Evolutionary conservation across 2,329 filamentous ascomycete species (phyloP), one percentile per base, ranked within the genome.

Genomic region (Lasiodiplodia sp.): DNA sequence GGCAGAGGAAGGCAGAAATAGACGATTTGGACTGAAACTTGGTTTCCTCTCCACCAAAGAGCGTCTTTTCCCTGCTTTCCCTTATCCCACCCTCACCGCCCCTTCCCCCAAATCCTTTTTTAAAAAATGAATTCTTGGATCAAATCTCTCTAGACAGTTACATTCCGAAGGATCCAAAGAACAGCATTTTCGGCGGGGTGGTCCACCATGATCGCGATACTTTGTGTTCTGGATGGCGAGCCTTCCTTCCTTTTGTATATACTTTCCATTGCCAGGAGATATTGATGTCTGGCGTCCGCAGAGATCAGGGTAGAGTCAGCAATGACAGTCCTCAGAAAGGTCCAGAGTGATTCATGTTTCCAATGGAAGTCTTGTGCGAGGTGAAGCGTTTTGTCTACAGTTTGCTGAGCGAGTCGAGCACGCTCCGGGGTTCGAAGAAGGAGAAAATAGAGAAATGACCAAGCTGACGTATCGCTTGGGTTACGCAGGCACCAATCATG

Each of bases 401-500:
- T 66, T 4, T 63, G 52, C 23, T 66, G 62, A 44, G 69, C 69
- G 21, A 70, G 53, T 1, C 67, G 52, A 2, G 71, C 44, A 16
- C 63, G 52, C 25, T 72, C 57, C 21, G 18, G 49, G n/a, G 73
- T 23, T 34, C 57, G 71, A 25, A 64, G 66, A n/a, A 79, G 64
- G 14, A 78, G 68, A 56, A 72, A 75, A n/a, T 73, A 31, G 6
- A 80, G 71, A 66, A 76, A 80, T 4, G 75, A 73, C 75, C 76
- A 79, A 18, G 78, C 78, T 3, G 78, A 80, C 21, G 75, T 77
- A 62, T 80, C 78, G 70, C 77, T 76, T 6, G 78, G 75, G 66
- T 80, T 74, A 40, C 69, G 72, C 21, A 72, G 73, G 58, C 78
- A 80, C 78, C 78, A 80, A 2, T 68, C 51, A 53, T 73, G 73